Evolutionary conservation across 75 land plant genomes (phyloP), one percentile per base, ranked within the genome.

Genomic region (Isoetes taiwanensis): DNA sequence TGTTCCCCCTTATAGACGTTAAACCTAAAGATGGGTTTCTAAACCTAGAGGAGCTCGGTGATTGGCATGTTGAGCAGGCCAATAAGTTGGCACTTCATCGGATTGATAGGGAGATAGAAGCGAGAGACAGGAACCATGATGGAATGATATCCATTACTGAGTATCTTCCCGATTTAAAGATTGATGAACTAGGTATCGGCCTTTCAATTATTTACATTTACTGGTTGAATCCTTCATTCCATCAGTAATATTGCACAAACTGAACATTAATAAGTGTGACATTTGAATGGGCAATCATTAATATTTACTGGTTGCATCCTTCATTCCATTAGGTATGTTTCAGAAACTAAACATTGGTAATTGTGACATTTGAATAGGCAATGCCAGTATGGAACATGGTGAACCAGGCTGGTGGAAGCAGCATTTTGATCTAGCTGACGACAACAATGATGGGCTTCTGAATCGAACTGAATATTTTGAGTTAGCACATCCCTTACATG

Each of bases 381-480:
- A 63, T 27, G 57, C 64, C 57, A 70, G 54, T 27, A 77, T 32
- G 62, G 64, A 43, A 27, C 70, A 74, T 57, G 76, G 73, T 70
- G 79, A 75, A 24, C 64, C 78, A 71, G 96, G 91, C 34, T 90
- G 93, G 93, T 86, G 67, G 56, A 78, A 78, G 52, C 87, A 80
- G 57, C 97, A 90, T 56, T 90, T 90, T 60, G 85, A 83, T 71
- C 77, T 83, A 34, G 80, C 88, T 34, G 97, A 90, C 74, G 76
- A 63, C n/a, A 77, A 90, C 76, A 81, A 81, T 24, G 80, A 90
- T 83, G 97, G 84, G 21, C 65, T 66, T 50, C 60, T 90, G 32
- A 86, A 86, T 73, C 33, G 66, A 23, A 86, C 80, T 17, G 97
- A 90, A 48, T 90, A 86, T 60, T 80, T 86, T 54, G 77, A 90